Evolutionary conservation across 2,329 filamentous ascomycete genomes (phyloP).

Genomic region (Monilinia laxa): DNA sequence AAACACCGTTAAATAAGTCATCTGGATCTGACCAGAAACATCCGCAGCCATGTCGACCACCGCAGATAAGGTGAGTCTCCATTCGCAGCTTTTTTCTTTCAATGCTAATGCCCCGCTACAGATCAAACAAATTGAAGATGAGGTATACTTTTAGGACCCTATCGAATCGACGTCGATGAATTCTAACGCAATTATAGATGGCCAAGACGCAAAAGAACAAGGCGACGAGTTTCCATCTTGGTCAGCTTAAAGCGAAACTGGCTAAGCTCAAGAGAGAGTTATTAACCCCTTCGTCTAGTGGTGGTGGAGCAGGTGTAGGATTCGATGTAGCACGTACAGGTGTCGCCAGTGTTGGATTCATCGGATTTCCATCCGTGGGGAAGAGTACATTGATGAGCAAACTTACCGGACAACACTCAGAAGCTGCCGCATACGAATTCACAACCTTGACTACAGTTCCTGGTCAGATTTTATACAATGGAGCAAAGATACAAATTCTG

Average conservation of each 20-base stretch:
- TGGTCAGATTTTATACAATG: constrained; percentile 94
- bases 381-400: constrained; percentile 97
- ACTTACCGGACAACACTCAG: constrained; percentile 93
- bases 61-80: constrained; percentile 77
- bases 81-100: not conserved
- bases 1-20: not conserved
- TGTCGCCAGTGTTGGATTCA: constrained; percentile 95
- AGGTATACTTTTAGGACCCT: constrained; percentile 57
- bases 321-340: constrained; percentile 98
- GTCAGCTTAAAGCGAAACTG: constrained; percentile 96
- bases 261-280: constrained; percentile 97
- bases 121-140: constrained; percentile 96
- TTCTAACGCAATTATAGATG: constrained; percentile 60
- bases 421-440: constrained; percentile 97
- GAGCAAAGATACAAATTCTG: constrained; percentile 95
- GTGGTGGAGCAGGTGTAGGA: constrained; percentile 80
- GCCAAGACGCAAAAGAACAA: constrained; percentile 97
- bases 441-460: constrained; percentile 97
- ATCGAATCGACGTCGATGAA: constrained; percentile 25
- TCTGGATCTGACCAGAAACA: constrained; percentile 13
- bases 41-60: constrained; percentile 81
- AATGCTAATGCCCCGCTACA: constrained; percentile 44
- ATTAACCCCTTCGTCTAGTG: constrained; percentile 78
- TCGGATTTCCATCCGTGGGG: constrained; percentile 96
- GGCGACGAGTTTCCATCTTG: constrained; percentile 88